phyloP scores from a whole-genome alignment of 192 early-diverging fungal species.

The Phlyctochytrium arcticum region DNA sequence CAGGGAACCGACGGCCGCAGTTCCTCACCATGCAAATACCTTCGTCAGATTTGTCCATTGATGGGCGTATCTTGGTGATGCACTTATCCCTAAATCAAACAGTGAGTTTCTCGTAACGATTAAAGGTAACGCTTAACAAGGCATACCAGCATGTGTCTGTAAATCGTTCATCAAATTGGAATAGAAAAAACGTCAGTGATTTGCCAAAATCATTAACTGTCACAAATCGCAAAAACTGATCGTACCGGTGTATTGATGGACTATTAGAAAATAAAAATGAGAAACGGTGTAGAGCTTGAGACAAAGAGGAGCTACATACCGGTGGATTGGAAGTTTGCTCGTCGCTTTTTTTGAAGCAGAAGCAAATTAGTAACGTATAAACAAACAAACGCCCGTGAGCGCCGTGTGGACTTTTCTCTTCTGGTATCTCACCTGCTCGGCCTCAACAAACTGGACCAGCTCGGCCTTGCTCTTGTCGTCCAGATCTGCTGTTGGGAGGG shows the following conservation, averaged over 20 bases:
- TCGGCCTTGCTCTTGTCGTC: conserved; percentile 28
- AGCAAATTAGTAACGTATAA: too few species aligned
- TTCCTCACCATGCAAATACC: conserved; percentile 1
- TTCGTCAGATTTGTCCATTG: conserved; percentile 28
- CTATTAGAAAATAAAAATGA: conserved; percentile 1
- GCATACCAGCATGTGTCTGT: conserved; percentile 23
- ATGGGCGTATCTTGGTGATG: conserved; percentile 28
- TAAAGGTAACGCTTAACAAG: not conserved
- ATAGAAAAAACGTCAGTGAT: too few species aligned
- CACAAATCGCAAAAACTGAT: not conserved
- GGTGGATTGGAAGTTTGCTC: conserved; percentile 25
- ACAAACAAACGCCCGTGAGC: too few species aligned
- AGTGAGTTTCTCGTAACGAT: not conserved
- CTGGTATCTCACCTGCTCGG: conserved; percentile 19
- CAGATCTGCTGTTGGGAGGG: not conserved
- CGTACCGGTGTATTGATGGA: conserved; percentile 22
- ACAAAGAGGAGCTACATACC: not conserved
- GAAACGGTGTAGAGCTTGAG: not conserved
- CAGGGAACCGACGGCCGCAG: not conserved
- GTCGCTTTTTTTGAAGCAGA: conserved; percentile 10
- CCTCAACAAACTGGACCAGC: conserved; percentile 25
- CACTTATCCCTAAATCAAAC: conserved; percentile 28
- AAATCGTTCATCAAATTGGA: too few species aligned
- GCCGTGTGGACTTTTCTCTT: too few species aligned
- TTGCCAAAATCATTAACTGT: too few species aligned